These are phyloP conservation scores for Microsporum canis DNA, from an alignment of 2,329 filamentous ascomycete genomes.

Conservation along the genomic window DNA sequence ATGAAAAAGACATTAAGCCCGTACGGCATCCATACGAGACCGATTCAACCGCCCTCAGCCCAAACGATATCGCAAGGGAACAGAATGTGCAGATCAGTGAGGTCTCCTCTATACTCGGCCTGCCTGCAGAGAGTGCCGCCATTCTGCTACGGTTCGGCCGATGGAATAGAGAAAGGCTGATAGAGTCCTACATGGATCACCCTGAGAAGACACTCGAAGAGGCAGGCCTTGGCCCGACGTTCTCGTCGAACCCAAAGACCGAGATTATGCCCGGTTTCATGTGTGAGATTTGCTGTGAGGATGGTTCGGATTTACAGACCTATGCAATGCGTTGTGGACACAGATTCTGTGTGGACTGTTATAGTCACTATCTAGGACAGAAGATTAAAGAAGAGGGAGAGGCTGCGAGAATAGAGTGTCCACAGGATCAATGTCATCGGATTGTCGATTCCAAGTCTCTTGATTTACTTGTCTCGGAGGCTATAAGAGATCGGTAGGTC, in stretches of 20 bases:
- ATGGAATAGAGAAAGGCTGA: slow-evolving; percentile 93
- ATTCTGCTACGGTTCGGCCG: slow-evolving; percentile 80
- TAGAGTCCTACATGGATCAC: slow-evolving; percentile 92
- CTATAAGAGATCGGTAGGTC: slow-evolving; percentile 45
- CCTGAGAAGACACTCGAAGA: slow-evolving; percentile 68
- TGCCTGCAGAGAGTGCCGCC: slow-evolving; percentile 78
- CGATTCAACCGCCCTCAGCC: slow-evolving; percentile 69
- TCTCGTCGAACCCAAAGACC: slow-evolving; percentile 53
- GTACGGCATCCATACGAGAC: slow-evolving; percentile 70
- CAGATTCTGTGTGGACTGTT: slow-evolving; percentile 86
- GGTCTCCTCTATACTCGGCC: slow-evolving; percentile 80
- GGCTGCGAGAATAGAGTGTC: slow-evolving; percentile 87
- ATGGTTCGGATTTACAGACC: slow-evolving; percentile 61
- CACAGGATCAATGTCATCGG: slow-evolving; percentile 71
- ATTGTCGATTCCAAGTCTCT: slow-evolving; percentile 87
- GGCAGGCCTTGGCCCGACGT: slow-evolving; percentile 63
- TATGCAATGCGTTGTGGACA: slow-evolving; percentile 95
- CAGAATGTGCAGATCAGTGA: slow-evolving; percentile 80
- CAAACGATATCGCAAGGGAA: slow-evolving; percentile 68
- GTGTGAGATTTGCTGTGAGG: slow-evolving; percentile 95
- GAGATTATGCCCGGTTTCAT: slow-evolving; percentile 63
- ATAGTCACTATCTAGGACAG: slow-evolving; percentile 76
- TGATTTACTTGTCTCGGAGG: slow-evolving; percentile 56
- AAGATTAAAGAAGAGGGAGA: slow-evolving; percentile 96
- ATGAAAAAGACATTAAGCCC: slow-evolving; percentile 61